Conservation (phyloP, 2,329 filamentous ascomycete species). For the Stachybotrys elegans region DNA sequence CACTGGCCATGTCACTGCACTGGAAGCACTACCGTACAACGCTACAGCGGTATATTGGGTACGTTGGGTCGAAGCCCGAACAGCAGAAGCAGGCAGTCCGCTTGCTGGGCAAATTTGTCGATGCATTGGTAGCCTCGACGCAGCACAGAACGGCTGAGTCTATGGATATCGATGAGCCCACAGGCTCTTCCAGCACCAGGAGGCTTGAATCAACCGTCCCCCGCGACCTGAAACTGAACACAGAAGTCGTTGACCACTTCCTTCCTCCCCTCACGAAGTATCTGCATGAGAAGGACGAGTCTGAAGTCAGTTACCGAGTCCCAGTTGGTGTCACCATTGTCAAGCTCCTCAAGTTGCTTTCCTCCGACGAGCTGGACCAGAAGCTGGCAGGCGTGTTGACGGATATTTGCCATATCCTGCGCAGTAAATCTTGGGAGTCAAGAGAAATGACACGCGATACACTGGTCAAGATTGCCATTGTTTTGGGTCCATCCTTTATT, state of each 20-base stretch:
- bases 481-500: constrained; percentile 79
- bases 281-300: constrained; percentile 90
- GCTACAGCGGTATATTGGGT: constrained; percentile 77
- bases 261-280: constrained; percentile 77
- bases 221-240: constrained; percentile 58
- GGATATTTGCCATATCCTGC: constrained; percentile 87
- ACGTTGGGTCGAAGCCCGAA: constrained; percentile 74
- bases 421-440: constrained; percentile 82
- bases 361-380: constrained; percentile 64
- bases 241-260: constrained; percentile 70
- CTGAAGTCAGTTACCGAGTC: constrained; percentile 86
- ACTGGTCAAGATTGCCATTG: constrained; percentile 72
- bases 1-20: constrained; percentile 69
- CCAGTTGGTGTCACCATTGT: constrained; percentile 85
- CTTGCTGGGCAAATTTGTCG: constrained; percentile 74
- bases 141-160: constrained; percentile 28
- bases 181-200: constrained; percentile 19
- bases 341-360: constrained; percentile 78
- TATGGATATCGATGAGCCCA: constrained; percentile 36
- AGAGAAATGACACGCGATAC: constrained; percentile 89
- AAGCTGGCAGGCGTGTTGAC: constrained; percentile 79
- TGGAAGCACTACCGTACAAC: constrained; percentile 89
- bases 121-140: constrained; percentile 63
- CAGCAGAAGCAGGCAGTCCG: constrained; percentile 81
- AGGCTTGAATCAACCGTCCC: constrained; percentile 63